phyloP scores from a whole-genome alignment of 2,329 filamentous ascomycete genomes.

The Cercospora nicotianae region DNA sequence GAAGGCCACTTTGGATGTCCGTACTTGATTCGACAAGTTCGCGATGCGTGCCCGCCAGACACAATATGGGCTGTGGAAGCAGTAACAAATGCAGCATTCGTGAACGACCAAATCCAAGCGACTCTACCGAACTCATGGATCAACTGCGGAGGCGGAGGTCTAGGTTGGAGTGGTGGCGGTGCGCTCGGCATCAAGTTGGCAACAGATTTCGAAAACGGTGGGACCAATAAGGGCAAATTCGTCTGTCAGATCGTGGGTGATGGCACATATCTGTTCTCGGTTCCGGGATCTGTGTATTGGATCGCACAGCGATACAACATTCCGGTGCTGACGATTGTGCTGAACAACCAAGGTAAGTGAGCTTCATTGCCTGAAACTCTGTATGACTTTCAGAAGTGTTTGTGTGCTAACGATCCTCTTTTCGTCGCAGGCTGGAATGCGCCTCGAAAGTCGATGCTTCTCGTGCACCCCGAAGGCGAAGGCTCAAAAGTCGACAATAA shows the following conservation, averaged over 20 bases:
- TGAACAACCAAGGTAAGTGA: slow-evolving; percentile 62
- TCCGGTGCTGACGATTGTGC: slow-evolving; percentile 64
- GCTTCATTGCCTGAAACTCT: not conserved
- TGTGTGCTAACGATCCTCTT: not conserved
- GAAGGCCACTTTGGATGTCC: slow-evolving; percentile 64
- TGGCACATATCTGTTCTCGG: slow-evolving; percentile 65
- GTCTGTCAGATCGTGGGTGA: slow-evolving; percentile 67
- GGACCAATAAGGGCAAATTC: slow-evolving; percentile 56
- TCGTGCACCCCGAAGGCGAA: slow-evolving; percentile 65
- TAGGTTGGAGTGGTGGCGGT: slow-evolving; percentile 76
- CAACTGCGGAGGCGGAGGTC: slow-evolving; percentile 77
- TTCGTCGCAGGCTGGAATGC: slow-evolving; percentile 62
- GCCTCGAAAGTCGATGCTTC: slow-evolving; percentile 59
- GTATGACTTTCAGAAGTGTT: not conserved
- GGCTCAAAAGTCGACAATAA: slow-evolving; percentile 63
- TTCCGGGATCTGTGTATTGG: slow-evolving; percentile 68
- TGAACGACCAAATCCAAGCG: slow-evolving; percentile 70
- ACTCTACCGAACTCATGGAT: slow-evolving; percentile 71
- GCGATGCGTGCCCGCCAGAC: slow-evolving; percentile 58
- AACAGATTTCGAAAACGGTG: slow-evolving; percentile 53
- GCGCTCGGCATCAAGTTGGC: slow-evolving; percentile 77
- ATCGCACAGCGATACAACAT: slow-evolving; percentile 66
- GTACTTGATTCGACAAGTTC: slow-evolving; percentile 57
- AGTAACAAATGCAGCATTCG: slow-evolving; percentile 68
- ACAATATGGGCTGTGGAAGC: slow-evolving; percentile 78